Evolutionary conservation across 768 basidiomycete species (phyloP).

Genomic region (Boletus subparvulus): DNA sequence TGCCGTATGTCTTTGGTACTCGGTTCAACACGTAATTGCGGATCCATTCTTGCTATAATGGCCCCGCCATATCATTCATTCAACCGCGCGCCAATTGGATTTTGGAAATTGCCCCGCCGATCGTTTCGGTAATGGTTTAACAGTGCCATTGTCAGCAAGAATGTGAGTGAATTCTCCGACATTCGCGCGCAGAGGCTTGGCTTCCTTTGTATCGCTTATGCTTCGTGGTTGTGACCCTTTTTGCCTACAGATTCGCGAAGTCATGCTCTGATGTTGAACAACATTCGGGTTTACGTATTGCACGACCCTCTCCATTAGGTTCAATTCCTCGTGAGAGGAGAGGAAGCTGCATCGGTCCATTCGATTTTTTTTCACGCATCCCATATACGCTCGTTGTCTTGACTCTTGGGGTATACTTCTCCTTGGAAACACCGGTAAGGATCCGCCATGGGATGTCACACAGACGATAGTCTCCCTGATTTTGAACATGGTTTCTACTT

Average conservation of each 20-base stretch:
- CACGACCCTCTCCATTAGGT: not conserved
- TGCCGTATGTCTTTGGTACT: conserved; percentile 26
- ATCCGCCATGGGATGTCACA: conserved; percentile 2
- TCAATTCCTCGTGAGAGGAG: not conserved
- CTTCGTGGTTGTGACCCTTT: not conserved
- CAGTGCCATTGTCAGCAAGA: conserved; percentile 69
- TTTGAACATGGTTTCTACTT: too few relatives aligned
- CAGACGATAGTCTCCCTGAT: not conserved
- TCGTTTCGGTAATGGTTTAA: not conserved
- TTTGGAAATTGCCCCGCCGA: conserved; percentile 11
- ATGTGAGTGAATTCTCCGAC: conserved; percentile 47
- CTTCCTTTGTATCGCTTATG: not conserved
- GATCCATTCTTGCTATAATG: conserved; percentile 23
- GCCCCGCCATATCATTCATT: not conserved
- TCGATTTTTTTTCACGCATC: not conserved
- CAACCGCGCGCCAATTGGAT: conserved; percentile 1
- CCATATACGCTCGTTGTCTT: not conserved
- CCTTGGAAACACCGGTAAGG: not conserved
- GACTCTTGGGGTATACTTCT: not conserved
- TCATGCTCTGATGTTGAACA: conserved; percentile 42
- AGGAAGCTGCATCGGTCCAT: not conserved
- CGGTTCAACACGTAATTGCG: conserved; percentile 29
- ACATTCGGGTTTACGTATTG: not conserved
- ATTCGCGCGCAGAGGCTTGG: not conserved
- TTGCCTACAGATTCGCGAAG: conserved; percentile 46